These are phyloP conservation scores for Glonium stellatum DNA, from an alignment of 495 filamentous ascomycete species.

Conservation along the genomic window DNA sequence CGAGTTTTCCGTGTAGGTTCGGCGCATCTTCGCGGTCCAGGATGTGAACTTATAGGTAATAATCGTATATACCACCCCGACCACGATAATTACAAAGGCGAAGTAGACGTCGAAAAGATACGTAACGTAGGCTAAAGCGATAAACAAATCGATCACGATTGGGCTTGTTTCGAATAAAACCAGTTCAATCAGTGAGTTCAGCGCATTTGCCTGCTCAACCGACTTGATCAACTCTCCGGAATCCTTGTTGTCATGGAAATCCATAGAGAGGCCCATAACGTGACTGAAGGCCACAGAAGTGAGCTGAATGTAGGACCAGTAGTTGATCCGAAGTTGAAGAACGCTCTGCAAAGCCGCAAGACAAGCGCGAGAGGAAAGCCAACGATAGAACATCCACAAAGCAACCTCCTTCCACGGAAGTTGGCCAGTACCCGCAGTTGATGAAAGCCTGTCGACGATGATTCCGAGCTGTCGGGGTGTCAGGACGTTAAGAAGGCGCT, in stretches of 20 bases:
- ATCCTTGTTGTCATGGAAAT: slow-evolving; percentile 70
- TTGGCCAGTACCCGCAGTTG: slow-evolving; percentile 12
- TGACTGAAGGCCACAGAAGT: slow-evolving; percentile 63
- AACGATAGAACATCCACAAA: slow-evolving; percentile 27
- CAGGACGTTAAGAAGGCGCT: slow-evolving; percentile 32
- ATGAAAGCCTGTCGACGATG: slow-evolving; percentile 25
- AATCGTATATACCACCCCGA: slow-evolving; percentile 57
- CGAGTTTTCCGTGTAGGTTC: slow-evolving; percentile 30
- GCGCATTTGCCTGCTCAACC: slow-evolving; percentile 54
- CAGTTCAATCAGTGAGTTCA: slow-evolving; percentile 57
- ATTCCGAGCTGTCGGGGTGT: slow-evolving; percentile 29
- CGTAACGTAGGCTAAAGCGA: slow-evolving; percentile 63
- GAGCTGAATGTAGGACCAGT: slow-evolving; percentile 55
- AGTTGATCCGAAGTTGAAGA: slow-evolving; percentile 42
- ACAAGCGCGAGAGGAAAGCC: slow-evolving; percentile 10
- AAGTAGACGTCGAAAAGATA: slow-evolving; percentile 65
- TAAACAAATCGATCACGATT: slow-evolving; percentile 61
- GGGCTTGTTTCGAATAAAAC: slow-evolving; percentile 60
- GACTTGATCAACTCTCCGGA: slow-evolving; percentile 62
- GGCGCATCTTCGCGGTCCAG: slow-evolving; percentile 8
- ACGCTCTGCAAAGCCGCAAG: slow-evolving; percentile 11
- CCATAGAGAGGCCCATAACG: slow-evolving; percentile 67
- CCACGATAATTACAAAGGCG: slow-evolving; percentile 59
- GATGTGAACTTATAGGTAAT: slow-evolving; percentile 21
- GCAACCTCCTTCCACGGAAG: slow-evolving; percentile 29